Percentiles rank a stretch among this genome's conserved stretches.
These are phyloP conservation scores for Eimeria necatrix DNA, from an alignment of 169 alveolate species.

Conservation along the genomic window DNA sequence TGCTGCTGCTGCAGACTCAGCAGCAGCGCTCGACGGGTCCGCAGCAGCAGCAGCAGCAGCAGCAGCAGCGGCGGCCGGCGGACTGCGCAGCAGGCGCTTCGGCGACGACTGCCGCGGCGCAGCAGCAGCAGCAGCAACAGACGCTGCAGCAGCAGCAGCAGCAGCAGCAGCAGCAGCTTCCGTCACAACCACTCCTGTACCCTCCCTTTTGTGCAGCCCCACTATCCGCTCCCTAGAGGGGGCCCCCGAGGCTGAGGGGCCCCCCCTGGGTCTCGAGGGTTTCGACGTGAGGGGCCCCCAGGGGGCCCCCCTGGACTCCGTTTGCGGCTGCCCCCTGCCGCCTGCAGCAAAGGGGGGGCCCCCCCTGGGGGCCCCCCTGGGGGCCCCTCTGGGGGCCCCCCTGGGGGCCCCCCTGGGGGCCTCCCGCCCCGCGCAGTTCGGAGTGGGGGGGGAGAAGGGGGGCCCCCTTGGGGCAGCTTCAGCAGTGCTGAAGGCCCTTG, in stretches of 20 bases:
- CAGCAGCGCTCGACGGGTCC: background rate
- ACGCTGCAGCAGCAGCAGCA: slow-evolving; percentile 35
- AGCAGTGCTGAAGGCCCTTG: background rate
- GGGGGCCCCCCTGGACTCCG: background rate
- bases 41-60: slow-evolving; percentile 68
- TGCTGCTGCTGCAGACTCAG: background rate
- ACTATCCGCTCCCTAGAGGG: slow-evolving; percentile 5
- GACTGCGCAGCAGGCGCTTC: slow-evolving; percentile 36
- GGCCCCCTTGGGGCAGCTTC: slow-evolving; percentile 3
- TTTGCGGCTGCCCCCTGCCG: slow-evolving; percentile 18
- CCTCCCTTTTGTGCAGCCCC: slow-evolving; percentile 60
- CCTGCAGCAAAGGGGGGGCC: background rate
- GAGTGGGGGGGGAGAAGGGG: background rate
- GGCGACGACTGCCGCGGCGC: slow-evolving; percentile 13
- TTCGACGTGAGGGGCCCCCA: background rate
- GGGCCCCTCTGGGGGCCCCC: background rate
- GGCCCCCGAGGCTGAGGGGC: slow-evolving; percentile 43
- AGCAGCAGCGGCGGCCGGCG: slow-evolving; percentile 57
- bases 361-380: too few species aligned
- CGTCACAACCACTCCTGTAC: slow-evolving; percentile 32
- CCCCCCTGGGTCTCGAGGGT: background rate
- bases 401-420: background rate
- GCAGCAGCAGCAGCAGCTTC: slow-evolving; percentile 60
- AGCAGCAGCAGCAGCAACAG: background rate
- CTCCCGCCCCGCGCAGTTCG: background rate